Evolutionary conservation across 73 alveolate species (phyloP).

Genomic region (Symbiodinium natans): DNA sequence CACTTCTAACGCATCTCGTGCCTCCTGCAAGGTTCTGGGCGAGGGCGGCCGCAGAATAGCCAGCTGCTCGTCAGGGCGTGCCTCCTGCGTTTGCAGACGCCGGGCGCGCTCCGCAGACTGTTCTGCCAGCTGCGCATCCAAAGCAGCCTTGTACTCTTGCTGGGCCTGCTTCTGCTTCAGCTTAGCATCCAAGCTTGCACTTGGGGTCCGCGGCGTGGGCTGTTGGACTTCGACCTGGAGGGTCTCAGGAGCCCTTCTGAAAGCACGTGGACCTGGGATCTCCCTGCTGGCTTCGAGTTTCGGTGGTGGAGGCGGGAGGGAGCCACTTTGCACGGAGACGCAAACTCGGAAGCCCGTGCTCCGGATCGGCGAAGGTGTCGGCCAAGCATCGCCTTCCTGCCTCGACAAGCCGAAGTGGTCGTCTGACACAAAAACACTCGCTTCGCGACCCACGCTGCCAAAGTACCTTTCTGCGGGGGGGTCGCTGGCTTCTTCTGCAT

Average conservation of each 20-base stretch:
- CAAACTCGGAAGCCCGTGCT: background rate
- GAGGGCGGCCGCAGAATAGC: background rate
- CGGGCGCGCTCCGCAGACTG: too few relatives aligned
- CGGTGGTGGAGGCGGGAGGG: background rate
- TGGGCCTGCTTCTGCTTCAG: background rate
- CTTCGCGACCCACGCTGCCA: background rate
- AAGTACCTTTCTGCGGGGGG: background rate
- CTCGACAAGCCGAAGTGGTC: too few relatives aligned
- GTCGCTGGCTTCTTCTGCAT: background rate
- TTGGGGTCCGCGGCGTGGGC: too few relatives aligned
- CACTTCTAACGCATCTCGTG: background rate
- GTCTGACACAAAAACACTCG: background rate
- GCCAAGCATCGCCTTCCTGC: background rate
- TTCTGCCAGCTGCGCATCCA: conserved; percentile 12
- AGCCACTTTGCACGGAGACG: background rate
- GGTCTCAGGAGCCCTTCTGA: background rate
- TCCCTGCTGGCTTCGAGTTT: background rate
- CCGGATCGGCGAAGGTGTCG: background rate
- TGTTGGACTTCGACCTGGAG: background rate
- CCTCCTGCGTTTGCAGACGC: background rate
- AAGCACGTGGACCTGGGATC: background rate
- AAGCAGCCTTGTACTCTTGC: background rate
- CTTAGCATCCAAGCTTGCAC: background rate
- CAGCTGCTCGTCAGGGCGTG: background rate
- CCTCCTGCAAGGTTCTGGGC: background rate